Conservation (phyloP, 176 grass and related monocot species). For the Tillandsia leiboldiana region DNA sequence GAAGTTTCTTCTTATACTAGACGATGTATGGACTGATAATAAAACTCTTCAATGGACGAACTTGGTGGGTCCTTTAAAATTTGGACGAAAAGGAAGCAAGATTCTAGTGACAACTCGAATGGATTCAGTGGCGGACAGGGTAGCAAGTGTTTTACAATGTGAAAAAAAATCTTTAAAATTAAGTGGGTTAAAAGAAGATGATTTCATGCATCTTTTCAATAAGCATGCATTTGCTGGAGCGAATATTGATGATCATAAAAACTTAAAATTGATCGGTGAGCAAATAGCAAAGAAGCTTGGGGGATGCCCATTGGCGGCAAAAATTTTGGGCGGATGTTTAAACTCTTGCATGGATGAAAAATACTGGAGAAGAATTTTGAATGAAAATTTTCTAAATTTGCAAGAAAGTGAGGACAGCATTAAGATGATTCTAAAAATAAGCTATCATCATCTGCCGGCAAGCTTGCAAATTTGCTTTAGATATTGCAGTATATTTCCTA, state of each 20-base stretch:
- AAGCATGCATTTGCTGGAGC: conserved; percentile 19
- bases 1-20: conserved; percentile 18
- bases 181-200: no score
- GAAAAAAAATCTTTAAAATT: no score
- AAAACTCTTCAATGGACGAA: conserved; percentile 12
- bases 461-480: conserved; percentile 5
- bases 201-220: not conserved
- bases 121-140: conserved; percentile 11
- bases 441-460: conserved; percentile 24
- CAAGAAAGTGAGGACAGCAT: conserved; percentile 10
- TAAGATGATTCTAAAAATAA: conserved; percentile 21
- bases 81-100: conserved; percentile 21
- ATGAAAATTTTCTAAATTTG: conserved; percentile 17
- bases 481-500: no score
- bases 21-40: conserved; percentile 20
- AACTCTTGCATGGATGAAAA: conserved; percentile 6
- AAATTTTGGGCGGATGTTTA: conserved; percentile 16
- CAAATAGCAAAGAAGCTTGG: conserved; percentile 18
- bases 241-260: not conserved
- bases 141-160: no score
- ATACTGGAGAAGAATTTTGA: conserved; percentile 19
- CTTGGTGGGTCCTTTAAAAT: conserved; percentile 23
- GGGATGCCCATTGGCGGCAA: conserved; percentile 22
- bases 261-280: conserved; percentile 5
- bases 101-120: conserved; percentile 25